Evolutionary conservation across 2,329 filamentous ascomycete genomes (phyloP).

Genomic region (Aschersonia sp.): DNA sequence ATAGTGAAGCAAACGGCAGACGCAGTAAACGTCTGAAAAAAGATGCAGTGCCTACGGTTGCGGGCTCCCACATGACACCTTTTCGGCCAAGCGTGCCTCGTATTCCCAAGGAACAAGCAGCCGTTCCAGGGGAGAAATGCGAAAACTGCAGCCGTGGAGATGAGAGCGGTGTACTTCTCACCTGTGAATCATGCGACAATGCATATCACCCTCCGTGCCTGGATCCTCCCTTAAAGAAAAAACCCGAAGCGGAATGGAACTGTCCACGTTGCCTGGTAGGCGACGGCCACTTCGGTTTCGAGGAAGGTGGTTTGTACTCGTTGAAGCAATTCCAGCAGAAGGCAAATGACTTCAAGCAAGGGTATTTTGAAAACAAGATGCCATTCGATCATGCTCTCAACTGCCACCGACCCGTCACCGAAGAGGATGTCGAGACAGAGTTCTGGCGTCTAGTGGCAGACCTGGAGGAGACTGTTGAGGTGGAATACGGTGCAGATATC

Average conservation of each 20-base stretch:
- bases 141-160: constrained; percentile 75
- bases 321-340: constrained; percentile 93
- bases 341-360: constrained; percentile 86
- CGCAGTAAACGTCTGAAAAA: constrained; percentile 91
- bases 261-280: constrained; percentile 90
- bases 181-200: constrained; percentile 86
- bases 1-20: constrained; percentile 53
- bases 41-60: constrained; percentile 65
- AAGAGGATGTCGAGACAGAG: constrained; percentile 90
- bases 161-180: constrained; percentile 52
- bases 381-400: constrained; percentile 75
- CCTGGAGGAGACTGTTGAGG: constrained; percentile 88
- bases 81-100: constrained; percentile 70
- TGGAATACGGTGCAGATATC: constrained; percentile 96
- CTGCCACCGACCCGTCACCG: constrained; percentile 66
- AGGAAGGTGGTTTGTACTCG: constrained; percentile 92
- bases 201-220: constrained; percentile 79
- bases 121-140: constrained; percentile 50
- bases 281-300: constrained; percentile 92
- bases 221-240: constrained; percentile 65
- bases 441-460: constrained; percentile 95
- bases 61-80: constrained; percentile 91
- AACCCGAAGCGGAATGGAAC: constrained; percentile 85
- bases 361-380: constrained; percentile 84
- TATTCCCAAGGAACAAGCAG: constrained; percentile 39